Evolutionary conservation across 257 asterid genomes (phyloP), one percentile per base, ranked within the genome.

Genomic region (Nemophila menziesii): DNA sequence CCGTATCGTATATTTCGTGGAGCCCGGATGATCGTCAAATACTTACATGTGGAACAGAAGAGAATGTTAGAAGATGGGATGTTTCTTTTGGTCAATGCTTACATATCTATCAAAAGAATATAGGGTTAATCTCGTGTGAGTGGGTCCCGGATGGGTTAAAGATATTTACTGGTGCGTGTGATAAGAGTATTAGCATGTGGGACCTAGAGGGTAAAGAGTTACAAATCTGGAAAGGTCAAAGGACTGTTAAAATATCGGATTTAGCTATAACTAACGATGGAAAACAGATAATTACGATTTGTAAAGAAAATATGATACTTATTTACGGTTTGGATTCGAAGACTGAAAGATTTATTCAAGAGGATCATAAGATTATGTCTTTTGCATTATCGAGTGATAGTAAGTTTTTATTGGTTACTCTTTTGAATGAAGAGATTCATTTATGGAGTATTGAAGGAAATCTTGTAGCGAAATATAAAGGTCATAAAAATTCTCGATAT

Each of bases 11-110:
- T 56, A 69, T 84, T 47, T 70, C 93, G 19, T 89, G 98, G 98
- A 78, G 92, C 66, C 92, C 81, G 16, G 80, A 76, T 57, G 72
- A 79, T 54, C 48, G 50, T 22, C 93, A 89, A 61, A 61, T 89
- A 41, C 94, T 89, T 17, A 89, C 94, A 17, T 81, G 96, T 68
- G 98, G 94, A 50, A 68, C 48, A 47, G 96, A 89, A 51, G 95
- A 89, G 67, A 57, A 60, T 18, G 82, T 89, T 38, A 66, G 83
- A 59, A 67, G 92, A 42, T 89, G 98, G 98, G 87, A 80, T 61
- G 64, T 73, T 56, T 55, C 61, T 40, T 66, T 80, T 20, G 96
- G 96, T 36, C 83, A 78, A 55, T 84, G 96, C 61, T 74, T 76
- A 49, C 80, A 67, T 43, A 51, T 51, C 24, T 89, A 80, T 44